Evolutionary conservation across 306 rosid genomes (phyloP), one percentile per base, ranked within the genome.

Genomic region (Lathyrus aphaca): DNA sequence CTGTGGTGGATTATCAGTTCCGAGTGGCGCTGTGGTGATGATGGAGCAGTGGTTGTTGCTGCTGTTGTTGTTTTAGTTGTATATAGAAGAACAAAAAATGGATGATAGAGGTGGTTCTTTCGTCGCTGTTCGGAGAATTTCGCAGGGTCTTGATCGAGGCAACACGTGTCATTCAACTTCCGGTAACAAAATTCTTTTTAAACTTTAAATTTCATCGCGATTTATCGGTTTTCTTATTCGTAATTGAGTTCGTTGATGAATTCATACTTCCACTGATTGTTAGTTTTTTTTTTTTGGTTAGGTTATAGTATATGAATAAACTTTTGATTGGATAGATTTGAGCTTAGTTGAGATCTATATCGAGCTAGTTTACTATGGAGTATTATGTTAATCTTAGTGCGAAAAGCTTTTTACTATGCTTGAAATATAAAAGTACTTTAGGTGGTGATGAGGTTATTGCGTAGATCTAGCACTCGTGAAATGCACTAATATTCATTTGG

Each of bases 51-150:
- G 32, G 18, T 45, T 44, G 37, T 42, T 40, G 45, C 5, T 40
- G 45, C 8, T 73, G 8, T 19, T 15, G 27, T 29, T 7, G 17
- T 60, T 45, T 56, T 70, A 30, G 73, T 57, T 46, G 12, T 8
- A 16, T 42, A 17, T 32, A 64, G 59, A 66, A 61, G 40, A 42
- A 5, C 15, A 40, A 29, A 79, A 79, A 13, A 94, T 94, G 97
- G 95, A 90, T 69, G 97, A 88, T 68, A 81, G 97, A 82, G 99
- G 97, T 58, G 95, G 97, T 49, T 94, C 99, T 12, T 94, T 94
- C 76, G 97, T 94, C 46, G 99, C 97, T 45, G 99, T 94, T 0
- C 74, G 99, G 80, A 90, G 99, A 74, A 94, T 94, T 84, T 94
- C 97, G 18, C 99, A 88, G 69, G 89, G 89, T 77, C 86, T 93